phyloP scores from a whole-genome alignment of 1,139 yeast genomes.

The Geotrichum aggregatum region DNA sequence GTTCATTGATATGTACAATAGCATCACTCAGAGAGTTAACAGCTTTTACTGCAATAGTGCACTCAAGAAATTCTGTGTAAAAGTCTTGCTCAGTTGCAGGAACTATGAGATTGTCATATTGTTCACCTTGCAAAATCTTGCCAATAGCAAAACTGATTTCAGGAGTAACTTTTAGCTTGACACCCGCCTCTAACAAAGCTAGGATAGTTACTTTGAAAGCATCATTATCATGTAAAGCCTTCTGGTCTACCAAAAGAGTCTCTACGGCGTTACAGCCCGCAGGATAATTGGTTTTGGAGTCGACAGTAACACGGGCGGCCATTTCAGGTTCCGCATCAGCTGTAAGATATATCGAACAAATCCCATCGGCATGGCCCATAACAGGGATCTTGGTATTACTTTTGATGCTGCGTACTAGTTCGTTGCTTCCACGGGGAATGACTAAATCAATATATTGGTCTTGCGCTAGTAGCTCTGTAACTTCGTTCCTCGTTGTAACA shows the following conservation, averaged over 20 bases:
- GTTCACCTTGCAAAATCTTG: constrained; percentile 27
- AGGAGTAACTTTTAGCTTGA: constrained; percentile 63
- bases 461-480: constrained; percentile 74
- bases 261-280: constrained; percentile 98
- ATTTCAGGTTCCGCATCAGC: constrained; percentile 67
- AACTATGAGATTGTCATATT: constrained; percentile 39
- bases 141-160: constrained; percentile 42
- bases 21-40: constrained; percentile 64
- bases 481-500: constrained; percentile 84
- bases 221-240: constrained; percentile 39
- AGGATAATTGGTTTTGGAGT: constrained; percentile 92
- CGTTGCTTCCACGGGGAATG: constrained; percentile 95
- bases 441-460: constrained; percentile 91
- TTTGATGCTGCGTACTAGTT: constrained; percentile 79
- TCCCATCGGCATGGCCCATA: constrained; percentile 97
- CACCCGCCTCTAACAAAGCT: constrained; percentile 58
- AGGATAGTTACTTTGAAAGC: constrained; percentile 45
- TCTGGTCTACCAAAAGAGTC: constrained; percentile 64
- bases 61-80: constrained; percentile 74
- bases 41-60: constrained; percentile 71
- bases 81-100: constrained; percentile 61
- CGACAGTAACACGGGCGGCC: constrained; percentile 72
- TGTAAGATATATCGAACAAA: constrained; percentile 83
- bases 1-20: constrained; percentile 74
- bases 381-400: constrained; percentile 90